Evolutionary conservation across 169 alveolate genomes (phyloP).

Genomic region (Plasmodium blacklocki): DNA sequence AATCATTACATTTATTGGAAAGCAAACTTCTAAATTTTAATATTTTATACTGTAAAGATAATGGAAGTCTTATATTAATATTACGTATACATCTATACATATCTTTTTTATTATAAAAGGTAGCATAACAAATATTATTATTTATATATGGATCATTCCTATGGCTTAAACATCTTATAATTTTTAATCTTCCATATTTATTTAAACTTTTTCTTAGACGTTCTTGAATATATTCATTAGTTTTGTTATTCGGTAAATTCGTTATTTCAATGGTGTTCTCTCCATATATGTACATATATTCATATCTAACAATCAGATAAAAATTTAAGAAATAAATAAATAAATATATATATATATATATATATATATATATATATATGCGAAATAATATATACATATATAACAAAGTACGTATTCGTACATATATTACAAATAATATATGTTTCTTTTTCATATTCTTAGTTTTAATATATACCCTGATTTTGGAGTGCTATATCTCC

Average conservation of each 20-base stretch:
- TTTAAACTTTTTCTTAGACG: constrained; percentile 87
- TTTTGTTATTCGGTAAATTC: constrained; percentile 88
- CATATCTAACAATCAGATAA: constrained; percentile 56
- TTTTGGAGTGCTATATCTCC: constrained; percentile 81
- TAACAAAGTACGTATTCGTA: background rate
- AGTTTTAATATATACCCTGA: constrained; percentile 50
- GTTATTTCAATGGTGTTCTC: constrained; percentile 86
- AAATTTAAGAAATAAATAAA: background rate
- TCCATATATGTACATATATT: constrained; percentile 83
- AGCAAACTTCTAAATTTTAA: constrained; percentile 86
- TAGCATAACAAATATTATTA: constrained; percentile 87
- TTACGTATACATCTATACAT: constrained; percentile 79
- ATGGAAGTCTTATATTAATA: constrained; percentile 83
- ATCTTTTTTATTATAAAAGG: constrained; percentile 82
- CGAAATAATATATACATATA: background rate
- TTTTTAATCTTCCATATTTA: constrained; percentile 88
- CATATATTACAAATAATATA: background rate
- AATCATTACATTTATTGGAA: constrained; percentile 83
- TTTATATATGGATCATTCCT: constrained; percentile 91
- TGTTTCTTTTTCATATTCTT: background rate
- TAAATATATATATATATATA: background rate
- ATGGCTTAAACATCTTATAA: constrained; percentile 87
- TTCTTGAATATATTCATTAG: constrained; percentile 93
- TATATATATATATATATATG: background rate
- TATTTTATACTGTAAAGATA: constrained; percentile 83